Base-by-base conservation (phyloP, 495 filamentous ascomycete species). In the Sordaria brevicollis region DNA sequence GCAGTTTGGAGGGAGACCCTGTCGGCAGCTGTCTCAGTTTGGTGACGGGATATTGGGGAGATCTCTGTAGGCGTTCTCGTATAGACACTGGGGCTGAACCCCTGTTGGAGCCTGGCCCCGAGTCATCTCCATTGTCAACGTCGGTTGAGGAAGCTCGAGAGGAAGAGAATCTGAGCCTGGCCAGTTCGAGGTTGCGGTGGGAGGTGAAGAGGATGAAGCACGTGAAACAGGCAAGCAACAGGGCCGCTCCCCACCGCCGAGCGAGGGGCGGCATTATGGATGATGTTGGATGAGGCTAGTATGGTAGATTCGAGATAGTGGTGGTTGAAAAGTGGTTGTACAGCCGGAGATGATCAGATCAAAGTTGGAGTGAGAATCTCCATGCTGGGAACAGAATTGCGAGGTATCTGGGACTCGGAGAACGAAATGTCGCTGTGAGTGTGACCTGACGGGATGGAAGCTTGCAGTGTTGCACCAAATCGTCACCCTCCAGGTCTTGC, bases 11-110 rank as follows among this genome's bases (percentile, higher is more conserved):
- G 3, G 91, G 83, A n/a, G 81, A 79, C 11, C 86, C 88, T 31
- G 88, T 89, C 6, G 94, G 95, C 10, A 97, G 83, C 65, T 82
- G 81, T 70, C 91, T 90, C 70, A 94, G 76, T 25, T 87, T 85
- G 49, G 84, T 83, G 10, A 87, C 81, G 10, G 87, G 85, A 25
- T 94, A 76, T 3, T 90, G 89, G 75, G 87, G 91, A 62, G 49
- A 25, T 17, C 17, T 62, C 13, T 62, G 49, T 6, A 62, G 49
- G 2, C 74, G 87, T 3, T 35, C 66, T 8, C 49, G 49, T 62
- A 62, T 62, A 31, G 49, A 62, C 2, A 62, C 49, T 2, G 25
- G 49, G 25, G 49, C 0, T 33, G 49, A 13, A 1, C 39, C n/a
- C 39, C 39, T 9, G 2, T 19, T 19, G 1, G 21, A 54, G 9